Conservation (phyloP, 192 early-diverging fungal genomes). For the Thoreauomyces humboldtii region DNA sequence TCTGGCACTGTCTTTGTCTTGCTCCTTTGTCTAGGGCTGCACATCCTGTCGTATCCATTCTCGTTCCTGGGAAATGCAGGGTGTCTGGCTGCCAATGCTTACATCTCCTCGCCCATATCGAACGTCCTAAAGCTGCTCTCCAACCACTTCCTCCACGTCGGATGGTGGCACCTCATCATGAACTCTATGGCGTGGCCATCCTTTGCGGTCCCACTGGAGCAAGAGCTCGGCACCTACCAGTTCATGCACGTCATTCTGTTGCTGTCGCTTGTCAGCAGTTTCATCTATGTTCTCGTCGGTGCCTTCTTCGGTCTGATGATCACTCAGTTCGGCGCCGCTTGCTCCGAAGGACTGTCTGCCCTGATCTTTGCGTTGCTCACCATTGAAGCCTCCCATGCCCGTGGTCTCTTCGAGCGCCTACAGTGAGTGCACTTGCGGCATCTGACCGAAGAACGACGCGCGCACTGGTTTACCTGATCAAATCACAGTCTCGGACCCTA, state of each 20-base stretch:
- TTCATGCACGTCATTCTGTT: conserved; percentile 5
- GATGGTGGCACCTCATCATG: not conserved
- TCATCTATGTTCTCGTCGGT: conserved; percentile 1
- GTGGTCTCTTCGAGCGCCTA: not conserved
- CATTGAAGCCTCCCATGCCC: conserved; percentile 3
- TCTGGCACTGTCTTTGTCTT: not conserved
- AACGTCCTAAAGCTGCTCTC: conserved; percentile 1
- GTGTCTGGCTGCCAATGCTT: not conserved
- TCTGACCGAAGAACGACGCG: no score
- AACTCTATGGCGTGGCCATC: conserved; percentile 11
- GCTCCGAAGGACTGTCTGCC: conserved; percentile 3
- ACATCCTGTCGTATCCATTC: not conserved
- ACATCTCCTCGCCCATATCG: not conserved
- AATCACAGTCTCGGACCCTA: not conserved
- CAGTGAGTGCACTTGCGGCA: no score
- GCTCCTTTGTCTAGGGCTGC: not conserved
- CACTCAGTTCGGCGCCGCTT: not conserved
- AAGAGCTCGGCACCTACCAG: conserved; percentile 5
- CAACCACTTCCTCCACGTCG: conserved; percentile 14
- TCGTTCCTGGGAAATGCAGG: not conserved
- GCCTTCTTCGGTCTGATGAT: conserved; percentile 1
- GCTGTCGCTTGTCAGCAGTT: not conserved
- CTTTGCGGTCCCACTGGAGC: conserved; percentile 8
- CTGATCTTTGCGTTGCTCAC: conserved; percentile 19
- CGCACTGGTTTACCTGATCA: not conserved